A percentile compares a stretch with the other conserved stretches of the same genome.
These are phyloP conservation scores for Tripterygium wilfordii DNA, from an alignment of 177 flowering plant genomes.

Conservation along the genomic window DNA sequence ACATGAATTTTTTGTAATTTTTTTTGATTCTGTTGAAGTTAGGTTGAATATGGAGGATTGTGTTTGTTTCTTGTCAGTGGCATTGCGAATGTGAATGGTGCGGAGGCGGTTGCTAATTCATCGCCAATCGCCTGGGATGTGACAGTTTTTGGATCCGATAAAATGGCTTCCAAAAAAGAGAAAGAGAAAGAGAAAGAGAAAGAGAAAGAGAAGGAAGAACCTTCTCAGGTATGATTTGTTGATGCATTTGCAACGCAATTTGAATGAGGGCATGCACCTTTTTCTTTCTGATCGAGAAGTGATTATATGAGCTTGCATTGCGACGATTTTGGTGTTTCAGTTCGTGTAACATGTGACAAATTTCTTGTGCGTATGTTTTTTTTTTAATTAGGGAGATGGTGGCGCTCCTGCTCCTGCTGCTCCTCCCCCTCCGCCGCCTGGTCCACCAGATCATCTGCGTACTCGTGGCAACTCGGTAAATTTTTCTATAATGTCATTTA, in stretches of 20 bases:
- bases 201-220: too few species aligned
- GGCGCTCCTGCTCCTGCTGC: constrained; percentile 16
- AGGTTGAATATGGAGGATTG: too few species aligned
- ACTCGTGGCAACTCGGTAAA: constrained; percentile 43
- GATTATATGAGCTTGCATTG: too few species aligned
- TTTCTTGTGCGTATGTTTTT: neutral
- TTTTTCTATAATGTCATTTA: too few species aligned
- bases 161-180: constrained; percentile 5
- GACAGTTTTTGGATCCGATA: neutral
- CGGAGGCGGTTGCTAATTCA: neutral
- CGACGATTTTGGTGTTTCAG: neutral
- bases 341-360: neutral
- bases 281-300: neutral
- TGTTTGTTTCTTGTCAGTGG: too few species aligned
- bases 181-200: too few species aligned
- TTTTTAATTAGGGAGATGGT: constrained; percentile 28
- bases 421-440: constrained; percentile 13
- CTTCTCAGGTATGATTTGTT: constrained; percentile 15
- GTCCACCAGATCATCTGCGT: constrained; percentile 26
- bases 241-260: too few species aligned
- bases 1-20: too few species aligned
- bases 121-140: neutral
- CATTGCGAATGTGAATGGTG: too few species aligned
- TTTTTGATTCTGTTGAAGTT: too few species aligned
- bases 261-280: neutral